Evolutionary conservation across 305 asterid species (phyloP).

Genomic region (Stenogyne calaminthoides): DNA sequence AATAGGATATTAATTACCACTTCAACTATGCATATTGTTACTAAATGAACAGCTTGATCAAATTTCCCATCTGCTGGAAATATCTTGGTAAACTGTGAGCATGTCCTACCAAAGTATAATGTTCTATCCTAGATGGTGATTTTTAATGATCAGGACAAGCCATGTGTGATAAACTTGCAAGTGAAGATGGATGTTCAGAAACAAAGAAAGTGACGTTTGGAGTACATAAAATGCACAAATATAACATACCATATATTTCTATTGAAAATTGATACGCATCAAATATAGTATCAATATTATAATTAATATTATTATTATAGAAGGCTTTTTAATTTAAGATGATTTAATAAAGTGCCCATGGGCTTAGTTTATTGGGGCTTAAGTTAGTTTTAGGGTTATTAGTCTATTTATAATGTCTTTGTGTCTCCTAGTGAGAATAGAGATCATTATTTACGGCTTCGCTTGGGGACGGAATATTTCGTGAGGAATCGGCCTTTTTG

Average conservation of each 20-base stretch:
- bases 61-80: background rate
- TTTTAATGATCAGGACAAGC: background rate
- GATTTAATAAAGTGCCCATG: too few species aligned
- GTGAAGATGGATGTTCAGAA: background rate
- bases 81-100: background rate
- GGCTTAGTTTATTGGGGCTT: too few species aligned
- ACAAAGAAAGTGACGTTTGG: background rate
- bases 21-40: conserved; percentile 1
- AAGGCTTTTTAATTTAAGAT: too few species aligned
- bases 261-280: too few species aligned
- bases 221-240: background rate
- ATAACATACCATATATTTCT: background rate
- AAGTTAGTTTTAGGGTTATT: too few species aligned
- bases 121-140: background rate
- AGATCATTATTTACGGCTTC: too few species aligned
- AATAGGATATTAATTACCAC: background rate
- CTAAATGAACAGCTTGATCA: background rate
- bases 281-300: too few species aligned
- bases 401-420: too few species aligned
- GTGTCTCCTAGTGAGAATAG: too few species aligned
- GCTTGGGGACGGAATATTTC: too few species aligned
- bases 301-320: too few species aligned
- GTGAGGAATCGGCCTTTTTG: too few species aligned
- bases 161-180: background rate
- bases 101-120: background rate